These are phyloP conservation scores for Cutaneotrichosporon arboriforme DNA, from an alignment of 1,284 basidiomycete species.

Conservation along the genomic window DNA sequence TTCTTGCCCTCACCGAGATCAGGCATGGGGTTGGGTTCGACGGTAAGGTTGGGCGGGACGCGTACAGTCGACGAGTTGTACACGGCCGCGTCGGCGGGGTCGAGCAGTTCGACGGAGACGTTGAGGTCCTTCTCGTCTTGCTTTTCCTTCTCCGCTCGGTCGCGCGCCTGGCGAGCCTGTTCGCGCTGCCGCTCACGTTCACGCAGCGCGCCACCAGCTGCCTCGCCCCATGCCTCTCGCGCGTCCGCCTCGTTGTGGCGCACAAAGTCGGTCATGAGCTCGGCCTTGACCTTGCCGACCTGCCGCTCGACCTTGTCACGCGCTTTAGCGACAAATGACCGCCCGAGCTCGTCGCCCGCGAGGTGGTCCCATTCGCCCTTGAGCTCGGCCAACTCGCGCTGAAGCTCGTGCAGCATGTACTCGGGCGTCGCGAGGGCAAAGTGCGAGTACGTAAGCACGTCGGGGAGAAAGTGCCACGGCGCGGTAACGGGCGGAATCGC, in stretches of 20 bases:
- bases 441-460: slow-evolving; percentile 80
- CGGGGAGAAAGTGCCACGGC: slow-evolving; percentile 92
- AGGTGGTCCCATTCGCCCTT: slow-evolving; percentile 54
- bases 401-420: slow-evolving; percentile 69
- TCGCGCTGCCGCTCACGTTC: slow-evolving; percentile 50
- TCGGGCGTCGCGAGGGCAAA: slow-evolving; percentile 94
- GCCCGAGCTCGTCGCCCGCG: slow-evolving; percentile 64
- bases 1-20: slow-evolving; percentile 3
- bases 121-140: slow-evolving; percentile 6
- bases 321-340: slow-evolving; percentile 75
- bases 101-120: slow-evolving; percentile 15
- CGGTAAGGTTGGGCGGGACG: slow-evolving; percentile 36
- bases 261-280: slow-evolving; percentile 59
- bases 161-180: slow-evolving; percentile 30
- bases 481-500: slow-evolving; percentile 77
- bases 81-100: neutral
- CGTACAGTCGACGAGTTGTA: slow-evolving; percentile 14
- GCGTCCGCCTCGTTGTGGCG: slow-evolving; percentile 37
- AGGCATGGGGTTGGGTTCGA: slow-evolving; percentile 42
- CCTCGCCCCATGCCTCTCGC: slow-evolving; percentile 38
- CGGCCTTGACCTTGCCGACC: slow-evolving; percentile 63
- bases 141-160: slow-evolving; percentile 27
- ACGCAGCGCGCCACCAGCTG: slow-evolving; percentile 38
- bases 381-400: slow-evolving; percentile 68
- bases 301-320: slow-evolving; percentile 68